Base-by-base conservation (phyloP, 2,329 filamentous ascomycete genomes). In the Stenocarpella maydis region DNA sequence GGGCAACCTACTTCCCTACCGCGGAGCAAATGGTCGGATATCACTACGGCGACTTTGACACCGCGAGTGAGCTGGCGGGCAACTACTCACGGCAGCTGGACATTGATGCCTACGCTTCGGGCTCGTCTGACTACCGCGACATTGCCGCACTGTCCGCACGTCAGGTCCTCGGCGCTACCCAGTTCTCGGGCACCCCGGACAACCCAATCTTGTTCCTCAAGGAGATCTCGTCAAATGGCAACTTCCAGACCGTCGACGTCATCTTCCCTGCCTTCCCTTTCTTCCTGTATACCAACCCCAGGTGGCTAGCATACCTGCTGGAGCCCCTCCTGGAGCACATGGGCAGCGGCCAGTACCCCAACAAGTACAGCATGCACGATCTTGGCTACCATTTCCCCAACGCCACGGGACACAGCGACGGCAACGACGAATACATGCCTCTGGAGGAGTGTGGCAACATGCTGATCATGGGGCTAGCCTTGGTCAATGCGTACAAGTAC, bases 261-360 rank as follows among this genome's bases (percentile, higher is more conserved):
- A 95, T 97, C 74, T 96, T 94, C 82, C 93, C 93, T 0, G 87
- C 92, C 0, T 95, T 94, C 79, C 92, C 93, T 0, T 96, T 95
- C 84, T 95, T 95, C 82, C 78, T 95, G 24, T 96, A 95, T 77
- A 94, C 92, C 21, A 94, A 95, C 74, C 93, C 93, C 2, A 85
- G 88, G 69, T 95, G 92, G 92, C 82, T 95, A 68, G 91, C 90
- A 1, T 95, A 95, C 75, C 83, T 95, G 3, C 82, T 96, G 5
- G 92, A 95, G 77, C 93, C 93, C 7, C 82, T 95, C 28, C 86
- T 96, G 65, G 93, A 96, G 79, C 92, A 96, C 78, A 92, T 92
- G 83, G 81, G 92, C 28, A 94, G 91, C 76, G 92, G 92, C 1
- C 91, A 95, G 77, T 97, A 96, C 76, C 93, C 93, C 9, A 95